phyloP scores from a whole-genome alignment of 306 rosid species.

The Sechiopsis laciniata region DNA sequence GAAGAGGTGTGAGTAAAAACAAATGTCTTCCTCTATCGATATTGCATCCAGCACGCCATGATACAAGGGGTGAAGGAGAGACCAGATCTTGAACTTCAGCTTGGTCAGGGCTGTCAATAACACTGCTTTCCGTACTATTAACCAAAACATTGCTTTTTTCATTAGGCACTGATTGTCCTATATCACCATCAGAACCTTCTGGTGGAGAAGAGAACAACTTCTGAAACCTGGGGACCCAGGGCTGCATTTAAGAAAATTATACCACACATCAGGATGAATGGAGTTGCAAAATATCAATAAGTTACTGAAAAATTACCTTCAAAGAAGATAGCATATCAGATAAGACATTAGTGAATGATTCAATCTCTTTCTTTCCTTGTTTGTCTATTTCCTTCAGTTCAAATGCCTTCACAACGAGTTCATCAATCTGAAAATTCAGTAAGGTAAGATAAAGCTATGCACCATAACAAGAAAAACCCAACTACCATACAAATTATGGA shows the following conservation, averaged over 20 bases:
- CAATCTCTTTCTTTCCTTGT: conserved; percentile 48
- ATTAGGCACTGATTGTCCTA: conserved; percentile 16
- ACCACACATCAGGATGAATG: conserved; percentile 20
- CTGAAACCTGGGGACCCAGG: conserved; percentile 68
- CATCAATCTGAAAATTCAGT: conserved; percentile 59
- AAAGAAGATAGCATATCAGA: conserved; percentile 59
- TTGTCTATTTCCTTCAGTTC: conserved; percentile 32
- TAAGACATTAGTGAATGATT: conserved; percentile 49
- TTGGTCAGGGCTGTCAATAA: conserved; percentile 39
- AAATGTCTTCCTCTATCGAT: conserved; percentile 72
- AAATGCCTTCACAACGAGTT: conserved; percentile 62
- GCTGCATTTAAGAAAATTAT: conserved; percentile 47
- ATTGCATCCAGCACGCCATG: conserved; percentile 81
- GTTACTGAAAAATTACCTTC: conserved; percentile 43
- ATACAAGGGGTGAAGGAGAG: conserved; percentile 93
- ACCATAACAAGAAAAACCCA: background rate
- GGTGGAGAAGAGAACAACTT: conserved; percentile 33
- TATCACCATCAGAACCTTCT: conserved; percentile 28
- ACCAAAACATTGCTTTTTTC: conserved; percentile 25
- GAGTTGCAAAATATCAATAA: background rate
- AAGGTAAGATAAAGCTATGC: conserved; percentile 13
- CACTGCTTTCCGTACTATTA: conserved; percentile 25
- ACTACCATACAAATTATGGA: background rate
- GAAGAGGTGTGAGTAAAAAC: conserved; percentile 92
- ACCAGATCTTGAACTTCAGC: conserved; percentile 36